A percentile compares a stretch with the other conserved stretches of the same genome.
Conservation (phyloP, 108 stramenopile species). For the Bacterosira constricta region DNA sequence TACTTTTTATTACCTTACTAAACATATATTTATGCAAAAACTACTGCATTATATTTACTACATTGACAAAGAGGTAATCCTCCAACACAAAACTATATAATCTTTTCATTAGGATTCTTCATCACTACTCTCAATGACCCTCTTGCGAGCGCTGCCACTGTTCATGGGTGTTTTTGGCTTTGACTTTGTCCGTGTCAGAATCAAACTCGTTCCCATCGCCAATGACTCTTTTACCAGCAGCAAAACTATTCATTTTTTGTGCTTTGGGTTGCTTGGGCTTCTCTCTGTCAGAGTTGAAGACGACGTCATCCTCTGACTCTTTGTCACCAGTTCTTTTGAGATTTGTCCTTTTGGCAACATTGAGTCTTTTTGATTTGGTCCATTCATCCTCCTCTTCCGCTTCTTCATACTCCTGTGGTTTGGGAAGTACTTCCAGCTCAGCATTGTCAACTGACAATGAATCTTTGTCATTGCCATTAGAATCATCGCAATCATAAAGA, state of each 20-base stretch:
- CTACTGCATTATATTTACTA: no score
- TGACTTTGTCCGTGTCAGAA: neutral
- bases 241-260: neutral
- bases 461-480: neutral
- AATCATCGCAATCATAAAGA: neutral
- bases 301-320: constrained; percentile 40
- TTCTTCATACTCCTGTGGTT: constrained; percentile 26
- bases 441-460: constrained; percentile 1
- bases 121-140: constrained; percentile 26
- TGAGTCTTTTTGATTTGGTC: constrained; percentile 19
- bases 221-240: neutral
- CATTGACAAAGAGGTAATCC: no score
- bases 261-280: neutral
- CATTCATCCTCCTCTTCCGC: constrained; percentile 40
- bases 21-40: neutral
- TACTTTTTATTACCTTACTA: neutral
- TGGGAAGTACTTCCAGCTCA: constrained; percentile 28
- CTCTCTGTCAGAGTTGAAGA: constrained; percentile 5
- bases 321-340: constrained; percentile 9
- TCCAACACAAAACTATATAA: no score
- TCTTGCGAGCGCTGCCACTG: constrained; percentile 16
- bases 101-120: constrained; percentile 24
- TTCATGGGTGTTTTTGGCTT: neutral
- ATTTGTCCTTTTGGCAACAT: neutral
- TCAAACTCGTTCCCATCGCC: neutral